Base-by-base conservation (phyloP, 768 basidiomycete species). In the Phaeolepiota aurea region DNA sequence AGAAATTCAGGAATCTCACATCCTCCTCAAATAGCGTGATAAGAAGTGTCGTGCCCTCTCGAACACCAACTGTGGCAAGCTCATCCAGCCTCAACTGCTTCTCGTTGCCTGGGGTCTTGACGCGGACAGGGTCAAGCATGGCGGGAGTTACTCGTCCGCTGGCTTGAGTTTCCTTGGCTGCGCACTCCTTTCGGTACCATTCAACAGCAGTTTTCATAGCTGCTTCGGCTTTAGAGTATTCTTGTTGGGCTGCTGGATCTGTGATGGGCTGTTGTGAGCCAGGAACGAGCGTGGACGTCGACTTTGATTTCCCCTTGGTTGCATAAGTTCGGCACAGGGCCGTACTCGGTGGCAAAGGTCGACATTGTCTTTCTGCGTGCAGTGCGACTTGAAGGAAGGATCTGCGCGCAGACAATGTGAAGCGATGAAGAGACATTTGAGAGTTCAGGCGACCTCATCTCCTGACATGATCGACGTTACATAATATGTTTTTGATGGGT, bases 21-120 rank as follows among this genome's bases (percentile, higher is more conserved):
- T 76, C 64, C 54, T 87, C 82, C 40, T 90, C 82, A 51, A 87
- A 89, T 20, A 87, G 66, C 3, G 84, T 87, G 9, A 91, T 68
- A 18, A 90, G 47, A 42, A 91, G 61, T 40, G 73, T 71, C 4
- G 82, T 74, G 1, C 88, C 88, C 39, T 91, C 85, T 45, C 80
- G 68, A 28, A 91, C 77, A 5, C 88, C 87, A 14, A 91, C 74
- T 0, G 87, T 88, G 1, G 88, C 82, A 18, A 90, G 54, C 40
- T 87, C 82, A 31, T 87, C 79, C 25, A 91, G 57, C 32, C 57
- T 66, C 32, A 67, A 56, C 2, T 59, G 41, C 20, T 63, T 59
- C 21, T 63, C 61, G 21, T 55, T 53, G 3, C 64, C 68, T 0
- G 72, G 66, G 3, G 76, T 49, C 39, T 63, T 64, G 20, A 90